These are phyloP conservation scores for Aspergillus sp. DNA, from an alignment of 2,329 filamentous ascomycete genomes.

Conservation along the genomic window DNA sequence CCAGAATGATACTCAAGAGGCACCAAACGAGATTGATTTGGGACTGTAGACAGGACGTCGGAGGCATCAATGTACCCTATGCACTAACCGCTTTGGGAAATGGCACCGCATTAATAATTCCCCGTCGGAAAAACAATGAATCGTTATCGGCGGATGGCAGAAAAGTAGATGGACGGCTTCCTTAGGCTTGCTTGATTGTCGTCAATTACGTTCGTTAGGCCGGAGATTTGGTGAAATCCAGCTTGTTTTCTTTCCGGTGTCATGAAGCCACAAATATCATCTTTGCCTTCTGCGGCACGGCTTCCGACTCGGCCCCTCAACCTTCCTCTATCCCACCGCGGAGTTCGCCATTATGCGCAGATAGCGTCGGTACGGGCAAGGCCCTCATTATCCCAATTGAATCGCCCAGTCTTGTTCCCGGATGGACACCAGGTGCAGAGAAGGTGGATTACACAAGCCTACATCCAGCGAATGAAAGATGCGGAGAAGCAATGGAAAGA, in stretches of 20 bases:
- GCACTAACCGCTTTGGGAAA: not conserved
- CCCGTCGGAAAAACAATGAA: conserved; percentile 9
- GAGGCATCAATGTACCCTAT: not conserved
- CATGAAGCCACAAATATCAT: conserved; percentile 21
- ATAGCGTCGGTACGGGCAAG: conserved; percentile 14
- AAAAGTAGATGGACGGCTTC: not conserved
- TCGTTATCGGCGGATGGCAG: not conserved
- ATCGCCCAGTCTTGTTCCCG: conserved; percentile 9
- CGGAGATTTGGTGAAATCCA: too few species aligned
- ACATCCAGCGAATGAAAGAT: conserved; percentile 32
- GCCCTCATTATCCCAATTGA: conserved; percentile 6
- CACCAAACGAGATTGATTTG: too few species aligned
- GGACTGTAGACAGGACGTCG: too few species aligned
- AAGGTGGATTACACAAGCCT: conserved; percentile 33
- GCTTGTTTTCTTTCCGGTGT: conserved; percentile 4
- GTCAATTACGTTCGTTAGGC: too few species aligned
- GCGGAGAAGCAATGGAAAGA: conserved; percentile 35
- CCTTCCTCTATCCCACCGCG: conserved; percentile 7
- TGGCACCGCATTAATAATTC: conserved; percentile 17
- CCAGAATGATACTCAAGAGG: too few species aligned
- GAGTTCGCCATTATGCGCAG: conserved; percentile 19
- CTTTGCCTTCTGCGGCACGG: conserved; percentile 17
- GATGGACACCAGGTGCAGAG: conserved; percentile 14
- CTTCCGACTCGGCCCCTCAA: conserved; percentile 9
- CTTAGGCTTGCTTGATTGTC: conserved; percentile 1